These are phyloP conservation scores for Aureobasidium pullulans DNA, from an alignment of 2,329 filamentous ascomycete genomes.

Conservation along the genomic window DNA sequence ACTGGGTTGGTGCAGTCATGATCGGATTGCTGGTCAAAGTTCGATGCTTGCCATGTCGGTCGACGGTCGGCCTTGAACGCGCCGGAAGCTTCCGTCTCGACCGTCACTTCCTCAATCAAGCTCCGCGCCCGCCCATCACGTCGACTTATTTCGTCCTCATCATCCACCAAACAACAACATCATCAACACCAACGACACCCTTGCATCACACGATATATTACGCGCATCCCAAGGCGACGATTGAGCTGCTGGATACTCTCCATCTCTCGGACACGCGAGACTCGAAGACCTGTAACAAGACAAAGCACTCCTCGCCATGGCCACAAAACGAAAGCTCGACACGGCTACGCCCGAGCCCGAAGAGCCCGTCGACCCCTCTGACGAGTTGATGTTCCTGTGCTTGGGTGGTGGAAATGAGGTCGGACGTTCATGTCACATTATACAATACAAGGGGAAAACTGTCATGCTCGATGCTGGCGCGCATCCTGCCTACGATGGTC, in stretches of 20 bases:
- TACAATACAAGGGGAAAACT: conserved; percentile 98
- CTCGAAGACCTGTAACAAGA: background rate
- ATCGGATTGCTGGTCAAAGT: background rate
- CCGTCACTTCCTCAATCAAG: conserved; percentile 3
- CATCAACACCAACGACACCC: background rate
- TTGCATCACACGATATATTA: background rate
- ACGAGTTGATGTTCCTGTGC: conserved; percentile 90
- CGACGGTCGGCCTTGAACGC: background rate
- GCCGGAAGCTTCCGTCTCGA: background rate
- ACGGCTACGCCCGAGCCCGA: conserved; percentile 61
- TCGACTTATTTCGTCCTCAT: background rate
- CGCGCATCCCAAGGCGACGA: background rate
- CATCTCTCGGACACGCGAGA: background rate
- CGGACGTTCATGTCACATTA: conserved; percentile 91
- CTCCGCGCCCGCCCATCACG: background rate
- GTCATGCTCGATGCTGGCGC: conserved; percentile 99
- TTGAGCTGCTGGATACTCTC: background rate
- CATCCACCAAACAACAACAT: background rate
- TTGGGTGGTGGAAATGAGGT: conserved; percentile 96
- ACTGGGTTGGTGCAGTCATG: background rate
- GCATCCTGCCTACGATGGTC: conserved; percentile 91
- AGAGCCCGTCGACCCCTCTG: conserved; percentile 83
- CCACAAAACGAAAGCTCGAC: conserved; percentile 83
- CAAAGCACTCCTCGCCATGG: conserved; percentile 51
- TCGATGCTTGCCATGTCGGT: background rate